A percentile compares a stretch with the other conserved stretches of the same genome.
Evolutionary conservation across 2,329 filamentous ascomycete species (phyloP).

Genomic region (Coniochaeta sp.): DNA sequence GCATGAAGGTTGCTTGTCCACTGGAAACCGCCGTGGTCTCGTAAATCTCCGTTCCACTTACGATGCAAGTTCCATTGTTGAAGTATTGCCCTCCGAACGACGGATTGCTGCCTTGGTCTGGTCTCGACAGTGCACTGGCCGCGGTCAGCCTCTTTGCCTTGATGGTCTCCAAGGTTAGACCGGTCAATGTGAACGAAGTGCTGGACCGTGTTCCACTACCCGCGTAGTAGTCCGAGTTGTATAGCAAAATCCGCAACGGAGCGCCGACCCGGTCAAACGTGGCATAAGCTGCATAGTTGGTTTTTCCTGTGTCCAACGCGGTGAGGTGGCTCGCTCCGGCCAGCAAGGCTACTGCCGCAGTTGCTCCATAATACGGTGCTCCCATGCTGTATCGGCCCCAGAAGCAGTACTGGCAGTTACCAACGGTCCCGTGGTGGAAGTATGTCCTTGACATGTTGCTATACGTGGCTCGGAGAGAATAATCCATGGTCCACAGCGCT

Average conservation of each 20-base stretch:
- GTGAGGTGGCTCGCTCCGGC: conserved; percentile 34
- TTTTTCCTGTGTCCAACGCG: conserved; percentile 33
- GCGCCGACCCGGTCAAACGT: conserved; percentile 28
- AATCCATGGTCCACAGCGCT: conserved; percentile 44
- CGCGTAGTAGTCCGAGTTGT: conserved; percentile 35
- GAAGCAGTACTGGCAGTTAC: conserved; percentile 42
- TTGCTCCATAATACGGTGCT: conserved; percentile 43
- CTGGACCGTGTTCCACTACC: conserved; percentile 23
- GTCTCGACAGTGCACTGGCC: conserved; percentile 30
- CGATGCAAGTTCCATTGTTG: conserved; percentile 33
- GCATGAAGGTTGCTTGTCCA: conserved; percentile 29
- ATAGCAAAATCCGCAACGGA: conserved; percentile 32
- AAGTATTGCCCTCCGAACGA: conserved; percentile 39
- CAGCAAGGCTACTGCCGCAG: conserved; percentile 35
- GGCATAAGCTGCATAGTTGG: conserved; percentile 36
- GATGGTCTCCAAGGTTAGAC: conserved; percentile 25
- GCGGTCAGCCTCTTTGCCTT: conserved; percentile 37
- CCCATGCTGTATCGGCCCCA: conserved; percentile 33
- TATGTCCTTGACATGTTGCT: conserved; percentile 32
- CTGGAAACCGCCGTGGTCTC: conserved; percentile 25
- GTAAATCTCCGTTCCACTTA: conserved; percentile 29
- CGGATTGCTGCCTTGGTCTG: conserved; percentile 32
- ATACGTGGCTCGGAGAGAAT: conserved; percentile 25
- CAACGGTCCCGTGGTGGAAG: conserved; percentile 45
- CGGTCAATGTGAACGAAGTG: conserved; percentile 33